Evolutionary conservation across 2,329 filamentous ascomycete species (phyloP).

Genomic region (Rhexocercosporidium sp.): DNA sequence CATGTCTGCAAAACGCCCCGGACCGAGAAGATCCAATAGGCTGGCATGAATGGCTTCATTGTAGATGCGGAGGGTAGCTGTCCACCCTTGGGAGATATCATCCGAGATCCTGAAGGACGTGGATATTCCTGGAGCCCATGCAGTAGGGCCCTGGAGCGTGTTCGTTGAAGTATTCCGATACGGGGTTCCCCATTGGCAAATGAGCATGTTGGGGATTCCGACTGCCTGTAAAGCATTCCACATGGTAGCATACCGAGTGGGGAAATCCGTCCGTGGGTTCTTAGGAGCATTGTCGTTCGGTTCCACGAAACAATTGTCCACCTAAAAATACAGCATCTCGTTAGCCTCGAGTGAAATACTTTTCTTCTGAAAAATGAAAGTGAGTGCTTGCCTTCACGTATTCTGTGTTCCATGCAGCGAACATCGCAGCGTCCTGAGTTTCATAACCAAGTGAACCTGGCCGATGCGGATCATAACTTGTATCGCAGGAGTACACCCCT

Average conservation of each 20-base stretch:
- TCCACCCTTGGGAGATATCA: constrained; percentile 8
- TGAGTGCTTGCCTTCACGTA: neutral
- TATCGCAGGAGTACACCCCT: constrained; percentile 10
- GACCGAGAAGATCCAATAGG: neutral
- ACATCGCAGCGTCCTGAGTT: constrained; percentile 9
- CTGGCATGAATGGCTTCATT: constrained; percentile 6
- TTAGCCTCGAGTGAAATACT: neutral
- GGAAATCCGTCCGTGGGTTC: neutral
- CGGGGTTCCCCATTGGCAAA: constrained; percentile 6
- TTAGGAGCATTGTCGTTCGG: neutral
- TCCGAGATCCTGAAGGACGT: constrained; percentile 3
- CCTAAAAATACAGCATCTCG: neutral
- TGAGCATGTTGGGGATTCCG: constrained; percentile 7
- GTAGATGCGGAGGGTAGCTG: constrained; percentile 1
- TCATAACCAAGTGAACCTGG: constrained; percentile 4
- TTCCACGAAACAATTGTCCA: constrained; percentile 11
- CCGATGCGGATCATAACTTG: constrained; percentile 4
- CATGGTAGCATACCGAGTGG: neutral
- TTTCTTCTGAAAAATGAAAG: neutral
- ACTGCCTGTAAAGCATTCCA: neutral
- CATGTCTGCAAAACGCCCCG: neutral
- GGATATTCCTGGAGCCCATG: neutral
- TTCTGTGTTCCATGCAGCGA: neutral
- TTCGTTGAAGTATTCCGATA: constrained; percentile 1
- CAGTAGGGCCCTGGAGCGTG: neutral